Base-by-base conservation (phyloP, 2,329 filamentous ascomycete species). In the Penicillium sclerotigenum region DNA sequence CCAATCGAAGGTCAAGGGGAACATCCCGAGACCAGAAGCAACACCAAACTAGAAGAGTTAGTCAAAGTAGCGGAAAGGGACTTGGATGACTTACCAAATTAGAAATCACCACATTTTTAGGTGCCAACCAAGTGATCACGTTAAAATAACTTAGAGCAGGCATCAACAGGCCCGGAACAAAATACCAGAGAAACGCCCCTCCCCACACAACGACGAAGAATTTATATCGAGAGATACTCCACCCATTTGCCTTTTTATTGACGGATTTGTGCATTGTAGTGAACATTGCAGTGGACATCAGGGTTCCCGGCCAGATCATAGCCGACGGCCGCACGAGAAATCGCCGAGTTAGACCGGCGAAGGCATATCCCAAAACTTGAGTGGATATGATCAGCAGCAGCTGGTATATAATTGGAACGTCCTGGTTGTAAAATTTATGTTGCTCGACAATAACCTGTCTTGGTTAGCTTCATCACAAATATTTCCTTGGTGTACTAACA, bases 251-350 rank as follows among this genome's bases (percentile, higher is more conserved):
- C 34, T 85, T 82, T 64, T 87, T 89, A 71, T 94, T 95, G 68
- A 92, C 87, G 58, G 91, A 86, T 66, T 88, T 91, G 73, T 96
- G 91, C 47, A 96, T 80, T 0, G 90, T 93, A 4, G 86, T 87
- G 66, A 96, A 94, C 89, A 96, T 92, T 65, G 90, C 87, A 0
- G 90, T 90, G 20, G 90, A 93, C 81, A 93, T 91, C 47, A 96
- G 79, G 0, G 91, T 95, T 22, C 88, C 88, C 1, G 91, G 91
- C 91, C 91, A 96, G 46, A 96, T 91, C 88, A 96, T 95, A 57
- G 89, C 89, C 59, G 88, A 89, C 0, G 91, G 91, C 26, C 90
- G 85, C 28, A 96, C 90, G 5, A 96, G 80, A 70, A 91, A 94
- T 47, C 89, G 84, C 55, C 90, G 81, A 2, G 89, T 89, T 41